Conservation (phyloP, 805 yeast genomes). For the Scheffersomyces stipitis region DNA sequence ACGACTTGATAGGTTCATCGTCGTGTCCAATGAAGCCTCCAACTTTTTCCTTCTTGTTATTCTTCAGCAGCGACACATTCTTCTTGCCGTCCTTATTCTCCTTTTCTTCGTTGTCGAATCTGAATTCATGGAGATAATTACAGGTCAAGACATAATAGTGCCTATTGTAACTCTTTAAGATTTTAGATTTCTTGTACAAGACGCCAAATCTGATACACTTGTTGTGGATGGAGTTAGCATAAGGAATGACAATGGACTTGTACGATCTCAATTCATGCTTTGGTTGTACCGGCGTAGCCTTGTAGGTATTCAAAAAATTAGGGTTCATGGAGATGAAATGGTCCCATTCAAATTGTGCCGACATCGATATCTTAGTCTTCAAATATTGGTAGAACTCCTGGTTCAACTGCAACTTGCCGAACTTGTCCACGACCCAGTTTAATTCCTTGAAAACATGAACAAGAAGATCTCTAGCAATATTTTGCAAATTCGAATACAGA, state of each 20-base stretch:
- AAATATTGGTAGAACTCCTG: slow-evolving; percentile 26
- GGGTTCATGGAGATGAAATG: slow-evolving; percentile 34
- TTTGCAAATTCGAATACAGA: slow-evolving; percentile 41
- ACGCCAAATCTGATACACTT: slow-evolving; percentile 40
- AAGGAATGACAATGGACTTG: slow-evolving; percentile 30
- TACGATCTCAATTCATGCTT: slow-evolving; percentile 21
- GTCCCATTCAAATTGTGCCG: slow-evolving; percentile 37
- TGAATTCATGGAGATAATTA: slow-evolving; percentile 44
- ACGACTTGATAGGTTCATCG: slow-evolving; percentile 40
- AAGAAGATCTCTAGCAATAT: slow-evolving; percentile 38
- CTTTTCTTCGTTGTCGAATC: slow-evolving; percentile 24
- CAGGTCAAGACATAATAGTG: slow-evolving; percentile 41
- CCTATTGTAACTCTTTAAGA: slow-evolving; percentile 39
- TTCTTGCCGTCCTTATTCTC: slow-evolving; percentile 5
- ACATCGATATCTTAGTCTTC: slow-evolving; percentile 23
- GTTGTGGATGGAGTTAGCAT: slow-evolving; percentile 36
- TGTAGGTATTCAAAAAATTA: slow-evolving; percentile 22
- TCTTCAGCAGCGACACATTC: slow-evolving; percentile 12
- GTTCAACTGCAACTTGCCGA: slow-evolving; percentile 25
- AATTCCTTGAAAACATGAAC: slow-evolving; percentile 39
- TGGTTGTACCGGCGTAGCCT: slow-evolving; percentile 11
- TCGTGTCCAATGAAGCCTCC: slow-evolving; percentile 43
- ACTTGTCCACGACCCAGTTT: slow-evolving; percentile 28
- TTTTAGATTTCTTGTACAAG: slow-evolving; percentile 40
- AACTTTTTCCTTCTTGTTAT: slow-evolving; percentile 28